Evolutionary conservation across 2,329 filamentous ascomycete species (phyloP), one percentile per base, ranked within the genome.

Genomic region (Microcyclospora pomicola): DNA sequence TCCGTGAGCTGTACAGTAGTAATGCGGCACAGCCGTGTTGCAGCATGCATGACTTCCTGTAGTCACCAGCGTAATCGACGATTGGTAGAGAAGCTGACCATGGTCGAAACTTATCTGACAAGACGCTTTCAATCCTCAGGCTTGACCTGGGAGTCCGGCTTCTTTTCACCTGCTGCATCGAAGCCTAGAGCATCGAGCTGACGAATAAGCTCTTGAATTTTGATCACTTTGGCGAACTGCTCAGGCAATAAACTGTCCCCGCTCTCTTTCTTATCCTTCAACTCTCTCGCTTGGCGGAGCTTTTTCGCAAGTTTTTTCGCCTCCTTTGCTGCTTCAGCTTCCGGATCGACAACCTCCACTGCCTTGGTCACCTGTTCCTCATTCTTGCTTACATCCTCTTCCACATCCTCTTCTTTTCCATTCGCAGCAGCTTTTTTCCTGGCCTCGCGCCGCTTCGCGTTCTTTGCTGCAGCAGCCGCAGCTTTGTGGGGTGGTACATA

Each of bases 171-270:
- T 9, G 92, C 81, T 1, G 73, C 63, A 58, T 92, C 81, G 45
- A 96, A 85, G 0, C 88, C 88, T 19, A 98, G 68, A 2, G 74
- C 72, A 51, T 92, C 83, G 39, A 98, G 65, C 58, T 96, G 87
- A 10, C 86, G 75, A 41, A 95, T 78, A 36, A 98, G 71, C 65
- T 98, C 91, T 45, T 84, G 85, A 58, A 98, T 94, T 62, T 91
- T 93, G 59, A 94, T 92, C 39, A 98, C 84, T 66, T 98, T 98
- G 50, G 88, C 86, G 46, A 96, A 80, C 64, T 98, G 91, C 64
- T 98, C 91, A 0, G 87, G 88, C 16, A 96, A 68, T 43, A 98
- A 64, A 4, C 75, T 71, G 56, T 84, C 81, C 14, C 91, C 91
- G 39, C 77, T 78, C 15, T 93, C 83, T 61, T 93, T 93, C 70